Conservation (phyloP, 768 basidiomycete genomes). For the Hygrophoropsis aurantiaca region DNA sequence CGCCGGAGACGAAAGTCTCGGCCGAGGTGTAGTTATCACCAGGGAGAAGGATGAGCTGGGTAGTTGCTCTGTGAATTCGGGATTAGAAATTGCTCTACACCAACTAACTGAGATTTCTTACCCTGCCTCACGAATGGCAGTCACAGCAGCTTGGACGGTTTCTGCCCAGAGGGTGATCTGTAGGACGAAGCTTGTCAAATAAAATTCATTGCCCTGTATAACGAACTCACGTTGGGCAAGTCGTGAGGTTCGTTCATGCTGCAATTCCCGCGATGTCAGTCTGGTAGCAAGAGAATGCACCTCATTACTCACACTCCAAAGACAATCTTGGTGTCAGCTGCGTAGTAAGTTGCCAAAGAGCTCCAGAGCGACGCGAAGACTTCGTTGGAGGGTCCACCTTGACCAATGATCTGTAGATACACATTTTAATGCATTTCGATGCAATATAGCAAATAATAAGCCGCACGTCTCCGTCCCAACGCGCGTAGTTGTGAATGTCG, state of each 20-base stretch:
- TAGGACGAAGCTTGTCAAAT: constrained; percentile 16
- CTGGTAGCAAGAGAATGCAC: too few species aligned
- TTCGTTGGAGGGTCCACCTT: constrained; percentile 53
- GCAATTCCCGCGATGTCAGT: background rate
- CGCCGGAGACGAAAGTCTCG: constrained; percentile 43
- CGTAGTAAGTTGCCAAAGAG: constrained; percentile 48
- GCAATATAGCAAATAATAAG: background rate
- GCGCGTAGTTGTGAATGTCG: constrained; percentile 56
- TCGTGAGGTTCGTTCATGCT: constrained; percentile 64
- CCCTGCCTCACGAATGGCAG: constrained; percentile 57
- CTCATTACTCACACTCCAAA: constrained; percentile 42
- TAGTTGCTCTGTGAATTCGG: constrained; percentile 36
- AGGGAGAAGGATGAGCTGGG: constrained; percentile 53
- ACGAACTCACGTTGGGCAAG: constrained; percentile 1
- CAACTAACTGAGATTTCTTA: constrained; percentile 4
- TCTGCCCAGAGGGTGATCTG: constrained; percentile 43
- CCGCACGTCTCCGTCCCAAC: constrained; percentile 44
- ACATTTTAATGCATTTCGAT: background rate
- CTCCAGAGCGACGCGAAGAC: constrained; percentile 50
- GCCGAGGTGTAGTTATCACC: constrained; percentile 56
- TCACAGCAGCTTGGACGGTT: constrained; percentile 54
- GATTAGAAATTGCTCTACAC: background rate
- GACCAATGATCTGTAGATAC: constrained; percentile 47
- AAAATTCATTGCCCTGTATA: background rate
- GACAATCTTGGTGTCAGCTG: constrained; percentile 35